phyloP scores from a whole-genome alignment of 495 filamentous ascomycete genomes.

The Aspergillus mulundensis region DNA sequence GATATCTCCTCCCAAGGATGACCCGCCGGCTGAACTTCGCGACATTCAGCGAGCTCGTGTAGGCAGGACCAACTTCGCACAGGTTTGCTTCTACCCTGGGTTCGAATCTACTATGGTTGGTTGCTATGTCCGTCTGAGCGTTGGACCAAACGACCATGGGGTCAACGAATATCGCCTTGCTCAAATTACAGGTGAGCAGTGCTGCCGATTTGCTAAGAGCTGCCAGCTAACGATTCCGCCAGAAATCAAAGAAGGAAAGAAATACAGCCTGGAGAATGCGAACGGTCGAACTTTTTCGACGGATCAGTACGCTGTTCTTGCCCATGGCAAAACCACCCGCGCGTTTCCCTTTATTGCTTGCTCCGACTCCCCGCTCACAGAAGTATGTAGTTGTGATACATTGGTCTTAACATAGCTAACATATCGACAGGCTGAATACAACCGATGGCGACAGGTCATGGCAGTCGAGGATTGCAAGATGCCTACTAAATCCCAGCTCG shows the following conservation, averaged over 20 bases:
- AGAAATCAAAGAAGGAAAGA: slow-evolving; percentile 74
- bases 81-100: slow-evolving; percentile 85
- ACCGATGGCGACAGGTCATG: slow-evolving; percentile 75
- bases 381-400: slow-evolving; percentile 46
- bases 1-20: slow-evolving; percentile 43
- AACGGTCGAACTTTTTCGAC: slow-evolving; percentile 70
- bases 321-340: slow-evolving; percentile 71
- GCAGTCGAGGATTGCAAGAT: slow-evolving; percentile 65
- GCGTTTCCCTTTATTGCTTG: slow-evolving; percentile 81
- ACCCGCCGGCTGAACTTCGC: slow-evolving; percentile 62
- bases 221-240: slow-evolving; percentile 28
- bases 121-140: slow-evolving; percentile 76
- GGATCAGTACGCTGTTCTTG: slow-evolving; percentile 67
- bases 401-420: background rate
- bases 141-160: slow-evolving; percentile 67
- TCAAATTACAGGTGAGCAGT: slow-evolving; percentile 69
- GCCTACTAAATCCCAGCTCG: slow-evolving; percentile 61
- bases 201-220: background rate
- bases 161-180: slow-evolving; percentile 78
- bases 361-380: slow-evolving; percentile 70
- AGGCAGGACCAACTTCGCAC: slow-evolving; percentile 73
- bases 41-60: slow-evolving; percentile 81
- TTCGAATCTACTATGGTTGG: slow-evolving; percentile 75
- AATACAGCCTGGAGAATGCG: slow-evolving; percentile 69
- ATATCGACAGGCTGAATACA: slow-evolving; percentile 64